These are phyloP conservation scores for Avicennia marina DNA, from an alignment of 257 asterid genomes.

Conservation along the genomic window DNA sequence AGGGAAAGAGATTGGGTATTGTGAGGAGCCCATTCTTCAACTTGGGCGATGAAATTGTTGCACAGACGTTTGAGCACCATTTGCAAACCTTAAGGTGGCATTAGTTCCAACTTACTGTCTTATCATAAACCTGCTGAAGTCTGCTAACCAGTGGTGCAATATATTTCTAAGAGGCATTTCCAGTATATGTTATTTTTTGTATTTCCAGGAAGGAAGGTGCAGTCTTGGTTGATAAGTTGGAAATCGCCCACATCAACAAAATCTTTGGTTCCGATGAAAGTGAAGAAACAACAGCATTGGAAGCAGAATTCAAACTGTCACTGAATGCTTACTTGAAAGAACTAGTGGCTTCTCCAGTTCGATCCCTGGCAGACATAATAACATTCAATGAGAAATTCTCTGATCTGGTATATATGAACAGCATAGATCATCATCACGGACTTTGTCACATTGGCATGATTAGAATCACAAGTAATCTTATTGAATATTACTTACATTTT, in stretches of 20 bases:
- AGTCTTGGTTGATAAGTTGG: constrained; percentile 27
- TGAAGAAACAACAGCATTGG: constrained; percentile 26
- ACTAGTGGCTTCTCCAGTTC: constrained; percentile 23
- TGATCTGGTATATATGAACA: no score
- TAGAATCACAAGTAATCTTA: background rate
- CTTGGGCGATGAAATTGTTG: constrained; percentile 19
- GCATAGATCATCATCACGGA: no score
- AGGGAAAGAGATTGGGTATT: constrained; percentile 60
- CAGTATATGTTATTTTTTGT: background rate
- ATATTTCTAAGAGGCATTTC: no score
- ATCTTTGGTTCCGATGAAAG: constrained; percentile 30
- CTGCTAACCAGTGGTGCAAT: background rate
- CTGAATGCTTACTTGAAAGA: constrained; percentile 32
- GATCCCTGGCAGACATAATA: constrained; percentile 34
- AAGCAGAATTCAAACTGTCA: constrained; percentile 34
- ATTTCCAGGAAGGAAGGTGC: constrained; percentile 32
- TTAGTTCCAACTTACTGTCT: no score
- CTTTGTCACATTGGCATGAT: background rate
- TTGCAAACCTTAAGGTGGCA: constrained; percentile 46
- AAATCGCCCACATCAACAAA: constrained; percentile 25
- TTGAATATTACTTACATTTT: no score
- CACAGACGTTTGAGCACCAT: constrained; percentile 38
- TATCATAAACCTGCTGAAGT: no score
- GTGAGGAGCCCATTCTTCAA: constrained; percentile 47
- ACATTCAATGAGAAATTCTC: constrained; percentile 31